phyloP scores from a whole-genome alignment of 768 basidiomycete species.

The Rhizopogon vesiculosus region DNA sequence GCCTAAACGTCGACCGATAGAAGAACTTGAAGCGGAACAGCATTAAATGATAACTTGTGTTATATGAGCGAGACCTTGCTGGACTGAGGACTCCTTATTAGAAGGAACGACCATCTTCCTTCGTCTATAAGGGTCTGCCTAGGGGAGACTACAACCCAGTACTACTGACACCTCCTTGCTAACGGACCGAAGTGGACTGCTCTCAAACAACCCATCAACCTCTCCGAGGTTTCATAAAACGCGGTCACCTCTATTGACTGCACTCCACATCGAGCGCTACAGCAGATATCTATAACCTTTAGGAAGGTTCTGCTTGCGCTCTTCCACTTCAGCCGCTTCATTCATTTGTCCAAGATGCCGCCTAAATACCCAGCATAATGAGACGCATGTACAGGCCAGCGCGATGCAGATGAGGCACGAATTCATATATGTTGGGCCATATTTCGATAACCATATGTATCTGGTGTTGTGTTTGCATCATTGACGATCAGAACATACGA shows the following conservation, averaged over 20 bases:
- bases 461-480: slow-evolving; percentile 19
- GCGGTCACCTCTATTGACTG: neutral
- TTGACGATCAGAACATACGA: slow-evolving; percentile 1
- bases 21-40: too few relatives aligned
- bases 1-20: too few relatives aligned
- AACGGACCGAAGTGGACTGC: too few relatives aligned
- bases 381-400: slow-evolving; percentile 42
- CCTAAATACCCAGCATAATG: slow-evolving; percentile 43
- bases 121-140: too few relatives aligned
- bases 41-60: too few relatives aligned
- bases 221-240: too few relatives aligned
- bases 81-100: too few relatives aligned
- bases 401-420: slow-evolving; percentile 71
- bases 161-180: too few relatives aligned
- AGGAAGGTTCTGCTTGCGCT: slow-evolving; percentile 27
- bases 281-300: slow-evolving; percentile 42
- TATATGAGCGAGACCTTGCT: too few relatives aligned
- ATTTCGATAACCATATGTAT: slow-evolving; percentile 57
- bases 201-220: too few relatives aligned
- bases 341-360: slow-evolving; percentile 36
- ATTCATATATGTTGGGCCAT: slow-evolving; percentile 62
- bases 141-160: too few relatives aligned
- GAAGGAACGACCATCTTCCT: too few relatives aligned
- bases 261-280: slow-evolving; percentile 10
- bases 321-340: slow-evolving; percentile 29